A percentile compares a stretch with the other conserved stretches of the same genome.
Evolutionary conservation across 768 basidiomycete genomes (phyloP).

Genomic region (Rhodotorula graminis): DNA sequence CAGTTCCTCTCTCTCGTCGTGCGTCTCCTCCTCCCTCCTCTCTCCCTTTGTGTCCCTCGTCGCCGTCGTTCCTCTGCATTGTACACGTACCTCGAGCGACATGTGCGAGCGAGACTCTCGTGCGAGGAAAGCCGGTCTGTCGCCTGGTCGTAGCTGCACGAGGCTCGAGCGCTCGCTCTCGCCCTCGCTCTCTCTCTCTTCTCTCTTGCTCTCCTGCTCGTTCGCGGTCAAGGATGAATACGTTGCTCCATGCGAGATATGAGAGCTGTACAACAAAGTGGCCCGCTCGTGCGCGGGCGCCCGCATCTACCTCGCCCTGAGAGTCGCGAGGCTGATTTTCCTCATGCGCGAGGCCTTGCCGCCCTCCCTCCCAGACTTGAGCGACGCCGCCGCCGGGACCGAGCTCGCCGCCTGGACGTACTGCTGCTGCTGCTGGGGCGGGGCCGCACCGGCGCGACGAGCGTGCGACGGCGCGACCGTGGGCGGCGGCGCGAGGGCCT

Average conservation of each 20-base stretch:
- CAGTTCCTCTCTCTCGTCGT: neutral
- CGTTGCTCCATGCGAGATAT: no score
- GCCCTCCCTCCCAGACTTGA: neutral
- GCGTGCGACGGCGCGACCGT: no score
- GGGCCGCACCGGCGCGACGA: neutral
- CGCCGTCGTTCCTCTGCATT: neutral
- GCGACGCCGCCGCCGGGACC: neutral
- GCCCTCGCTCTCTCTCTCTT: no score
- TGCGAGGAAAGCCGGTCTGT: no score
- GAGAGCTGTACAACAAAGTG: no score
- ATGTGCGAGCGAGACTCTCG: no score
- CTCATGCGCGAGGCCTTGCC: neutral
- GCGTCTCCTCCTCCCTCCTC: neutral
- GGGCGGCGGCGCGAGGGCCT: neutral
- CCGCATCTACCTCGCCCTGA: neutral
- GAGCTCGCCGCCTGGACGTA: neutral
- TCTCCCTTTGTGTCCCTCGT: neutral
- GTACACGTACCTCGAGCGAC: neutral
- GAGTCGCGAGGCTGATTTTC: conserved; percentile 11
- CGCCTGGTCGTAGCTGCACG: no score
- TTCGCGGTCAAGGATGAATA: no score
- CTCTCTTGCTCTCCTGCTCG: no score
- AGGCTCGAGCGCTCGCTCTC: no score
- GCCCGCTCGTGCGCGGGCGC: no score
- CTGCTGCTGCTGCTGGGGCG: neutral